These are phyloP conservation scores for Chlamydomonas sp. DNA, from an alignment of 139 green algal genomes.

Conservation along the genomic window DNA sequence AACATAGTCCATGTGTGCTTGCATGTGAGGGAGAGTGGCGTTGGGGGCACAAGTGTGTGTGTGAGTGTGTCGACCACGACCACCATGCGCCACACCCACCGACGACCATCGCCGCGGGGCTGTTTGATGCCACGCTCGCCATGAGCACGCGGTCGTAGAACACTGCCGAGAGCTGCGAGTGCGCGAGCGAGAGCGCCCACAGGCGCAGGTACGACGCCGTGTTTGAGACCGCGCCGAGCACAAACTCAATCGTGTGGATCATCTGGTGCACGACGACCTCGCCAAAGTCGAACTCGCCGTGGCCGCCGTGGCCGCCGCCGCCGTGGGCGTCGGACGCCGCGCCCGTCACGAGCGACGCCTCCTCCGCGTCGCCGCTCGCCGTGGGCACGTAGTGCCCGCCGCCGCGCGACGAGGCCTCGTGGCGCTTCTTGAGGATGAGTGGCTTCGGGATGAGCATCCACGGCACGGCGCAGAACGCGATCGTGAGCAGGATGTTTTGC, in stretches of 20 bases:
- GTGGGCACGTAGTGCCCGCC: not conserved
- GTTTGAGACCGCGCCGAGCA: conserved; percentile 94
- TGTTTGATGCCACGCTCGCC: conserved; percentile 31
- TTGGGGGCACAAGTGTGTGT: not conserved
- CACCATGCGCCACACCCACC: no score
- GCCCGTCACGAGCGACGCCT: conserved; percentile 12
- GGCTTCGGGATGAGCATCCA: conserved; percentile 97
- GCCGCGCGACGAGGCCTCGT: conserved; percentile 37
- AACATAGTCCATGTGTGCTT: conserved; percentile 6
- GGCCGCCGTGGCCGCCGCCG: conserved; percentile 20
- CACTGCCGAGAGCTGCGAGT: conserved; percentile 88
- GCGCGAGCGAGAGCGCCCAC: conserved; percentile 94
- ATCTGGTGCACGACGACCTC: conserved; percentile 47
- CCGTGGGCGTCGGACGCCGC: not conserved
- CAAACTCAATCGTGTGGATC: conserved; percentile 99
- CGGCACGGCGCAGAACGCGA: conserved; percentile 71
- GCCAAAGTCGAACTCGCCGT: conserved; percentile 84
- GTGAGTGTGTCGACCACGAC: not conserved
- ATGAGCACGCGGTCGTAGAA: conserved; percentile 95
- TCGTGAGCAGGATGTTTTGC: conserved; percentile 80
- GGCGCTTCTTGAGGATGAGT: conserved; percentile 80
- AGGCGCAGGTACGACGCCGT: conserved; percentile 96
- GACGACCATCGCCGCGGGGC: not conserved
- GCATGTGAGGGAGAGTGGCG: not conserved
- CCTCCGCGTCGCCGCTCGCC: not conserved